A percentile compares a stretch with the other conserved stretches of the same genome.
phyloP scores from a whole-genome alignment of 1,284 basidiomycete species.

The Cryptococcus sp. region DNA sequence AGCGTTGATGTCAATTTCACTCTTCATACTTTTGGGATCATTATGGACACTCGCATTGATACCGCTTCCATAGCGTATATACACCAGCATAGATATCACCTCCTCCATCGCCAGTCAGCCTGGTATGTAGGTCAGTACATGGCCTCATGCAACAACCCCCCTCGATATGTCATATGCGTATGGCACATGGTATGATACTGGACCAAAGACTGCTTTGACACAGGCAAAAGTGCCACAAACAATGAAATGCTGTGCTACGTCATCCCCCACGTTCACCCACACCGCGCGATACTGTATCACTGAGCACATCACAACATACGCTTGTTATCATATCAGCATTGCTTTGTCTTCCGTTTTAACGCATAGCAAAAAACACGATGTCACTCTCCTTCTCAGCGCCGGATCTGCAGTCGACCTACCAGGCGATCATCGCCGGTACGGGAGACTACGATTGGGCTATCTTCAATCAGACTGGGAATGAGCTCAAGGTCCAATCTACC shows the following conservation, averaged over 20 bases:
- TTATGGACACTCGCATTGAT: no score
- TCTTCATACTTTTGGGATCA: no score
- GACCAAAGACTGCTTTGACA: constrained; percentile 2
- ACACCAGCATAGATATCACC: no score
- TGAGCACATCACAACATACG: background rate
- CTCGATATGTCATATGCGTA: no score
- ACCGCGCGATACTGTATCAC: constrained; percentile 1
- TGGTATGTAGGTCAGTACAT: no score
- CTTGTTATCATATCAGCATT: background rate
- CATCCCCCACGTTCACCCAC: constrained; percentile 7
- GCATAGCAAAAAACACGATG: constrained; percentile 29
- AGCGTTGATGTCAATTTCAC: no score
- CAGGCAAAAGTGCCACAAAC: constrained; percentile 16
- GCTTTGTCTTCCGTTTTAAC: background rate
- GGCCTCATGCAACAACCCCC: no score
- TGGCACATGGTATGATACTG: no score
- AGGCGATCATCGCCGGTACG: constrained; percentile 72
- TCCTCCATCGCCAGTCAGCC: no score
- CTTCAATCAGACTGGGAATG: constrained; percentile 79
- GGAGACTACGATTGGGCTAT: constrained; percentile 80
- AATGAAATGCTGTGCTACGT: constrained; percentile 10
- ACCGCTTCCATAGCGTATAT: no score
- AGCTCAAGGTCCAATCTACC: constrained; percentile 82
- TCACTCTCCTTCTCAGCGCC: constrained; percentile 50
- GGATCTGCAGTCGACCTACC: constrained; percentile 75